Base-by-base conservation (phyloP, 2,329 filamentous ascomycete species). In the Helotiales sp. region DNA sequence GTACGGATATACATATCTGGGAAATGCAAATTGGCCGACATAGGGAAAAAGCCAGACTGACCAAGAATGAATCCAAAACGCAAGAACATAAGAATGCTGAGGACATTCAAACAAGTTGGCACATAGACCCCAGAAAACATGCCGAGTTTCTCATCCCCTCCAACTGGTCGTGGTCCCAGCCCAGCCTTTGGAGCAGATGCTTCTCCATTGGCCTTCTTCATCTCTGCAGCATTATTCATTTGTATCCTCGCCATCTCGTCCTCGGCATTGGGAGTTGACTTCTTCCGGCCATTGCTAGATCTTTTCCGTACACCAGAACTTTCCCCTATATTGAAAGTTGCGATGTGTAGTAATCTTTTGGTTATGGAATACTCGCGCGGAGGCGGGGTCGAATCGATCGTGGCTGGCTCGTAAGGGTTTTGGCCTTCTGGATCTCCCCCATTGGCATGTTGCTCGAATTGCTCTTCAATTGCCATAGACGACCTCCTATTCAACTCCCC, bases 81-180 rank as follows among this genome's bases (percentile, higher is more conserved):
- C 74, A 97, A 83, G 80, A 97, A 97, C 92, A 97, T 96, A 69
- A 97, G 85, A 79, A 97, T 96, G 74, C 92, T 95, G 71, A 96
- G 81, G 49, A 97, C 93, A 78, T 96, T 97, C 72, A 96, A 83
- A 69, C 90, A 94, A n/a, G 93, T 93, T 1, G 93, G 93, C 17
- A 97, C 91, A 77, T 93, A 97, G 57, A 96, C 91, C 7, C 91
- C 91, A 3, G 89, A 92, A 71, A 93, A 88, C 8, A 88, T 89
- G 43, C 91, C 91, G 65, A 96, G 83, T 80, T 96, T 96, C 72
- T 85, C 80, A 17, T 77, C 77, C 11, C 75, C 76, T 28, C 76
- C 76, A 65, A 77, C 60, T 77, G 79, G 68, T 77, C 82, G 58
- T 78, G 68, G 81, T 75, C 72, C 81, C 68, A 69, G 78, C 73